Evolutionary conservation across 1,284 basidiomycete genomes (phyloP), one percentile per base, ranked within the genome.

Genomic region (Ustanciosporium gigantosporum): DNA sequence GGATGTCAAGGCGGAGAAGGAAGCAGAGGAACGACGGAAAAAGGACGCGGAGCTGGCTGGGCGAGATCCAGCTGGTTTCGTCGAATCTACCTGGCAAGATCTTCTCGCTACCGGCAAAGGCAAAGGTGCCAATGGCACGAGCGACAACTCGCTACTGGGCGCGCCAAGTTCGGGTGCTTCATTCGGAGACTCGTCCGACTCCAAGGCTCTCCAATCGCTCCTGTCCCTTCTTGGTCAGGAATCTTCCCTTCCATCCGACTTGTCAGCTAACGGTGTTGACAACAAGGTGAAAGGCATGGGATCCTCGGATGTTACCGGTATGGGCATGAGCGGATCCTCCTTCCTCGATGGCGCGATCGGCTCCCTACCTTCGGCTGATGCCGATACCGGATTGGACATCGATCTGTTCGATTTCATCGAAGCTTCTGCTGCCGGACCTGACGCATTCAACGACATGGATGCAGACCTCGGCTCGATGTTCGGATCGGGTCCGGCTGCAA

Each of bases 381-480:
- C 60, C 5, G 68, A 68, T 24, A 48, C 50, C 16, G 52, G 46
- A 13, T 32, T 65, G 32, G 68, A 68, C 44, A 53, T 68, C 17
- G 60, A 65, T 31, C 41, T 70, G 38, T 67, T 67, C 42, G 68
- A 70, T 46, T 68, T 62, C 29, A 65, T 70, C 48, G 65, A 70
- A 39, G 64, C 58, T 3, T 66, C 66, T 20, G 64, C 59, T 4
- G 57, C 58, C 3, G 59, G 53, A 14, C 67, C 59, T 2, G 61
- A 68, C 31, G 52, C 66, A 2, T 59, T 53, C 41, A 57, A 52
- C 48, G 66, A 68, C 16, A 29, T 65, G 23, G 53, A 68, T 8
- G 43, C 59, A 19, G 68, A 68, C 22, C 38, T 70, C 19, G 40
- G 57, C 25, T 46, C 61, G n/a, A 46, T 67, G 17, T 50, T 70